phyloP scores from a whole-genome alignment of 148 eudicot species.

The Pharnaceum exiguum region DNA sequence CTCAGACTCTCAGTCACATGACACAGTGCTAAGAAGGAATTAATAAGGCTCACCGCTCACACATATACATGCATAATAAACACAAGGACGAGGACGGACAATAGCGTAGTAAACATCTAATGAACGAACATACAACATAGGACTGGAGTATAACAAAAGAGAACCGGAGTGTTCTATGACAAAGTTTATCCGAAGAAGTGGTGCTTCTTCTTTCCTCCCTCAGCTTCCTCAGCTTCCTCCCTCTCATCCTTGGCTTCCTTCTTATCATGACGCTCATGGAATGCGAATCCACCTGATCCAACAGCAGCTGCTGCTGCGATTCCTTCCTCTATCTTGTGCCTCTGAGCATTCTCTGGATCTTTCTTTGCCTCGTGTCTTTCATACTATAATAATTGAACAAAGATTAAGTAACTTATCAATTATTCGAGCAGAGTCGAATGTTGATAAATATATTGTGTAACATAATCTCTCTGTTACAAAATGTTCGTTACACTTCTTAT shows the following conservation, averaged over 20 bases:
- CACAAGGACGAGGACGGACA: too few relatives aligned
- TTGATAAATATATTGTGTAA: neutral
- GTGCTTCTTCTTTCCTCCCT: slow-evolving; percentile 27
- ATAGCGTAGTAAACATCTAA: too few relatives aligned
- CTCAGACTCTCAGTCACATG: too few relatives aligned
- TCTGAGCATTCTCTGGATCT: slow-evolving; percentile 34
- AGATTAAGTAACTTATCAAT: neutral
- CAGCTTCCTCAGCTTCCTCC: slow-evolving; percentile 19
- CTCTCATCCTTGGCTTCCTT: slow-evolving; percentile 30
- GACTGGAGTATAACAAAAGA: too few relatives aligned
- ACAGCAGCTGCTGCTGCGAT: slow-evolving; percentile 27
- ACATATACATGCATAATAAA: too few relatives aligned
- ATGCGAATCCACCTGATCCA: slow-evolving; percentile 33
- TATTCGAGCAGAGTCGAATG: neutral
- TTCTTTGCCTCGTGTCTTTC: slow-evolving; percentile 44
- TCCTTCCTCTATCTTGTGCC: slow-evolving; percentile 34
- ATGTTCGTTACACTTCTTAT: too few relatives aligned
- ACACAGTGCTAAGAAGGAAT: too few relatives aligned
- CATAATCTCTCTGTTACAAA: too few relatives aligned
- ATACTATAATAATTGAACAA: slow-evolving; percentile 11
- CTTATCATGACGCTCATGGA: slow-evolving; percentile 38
- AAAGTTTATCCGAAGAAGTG: too few relatives aligned
- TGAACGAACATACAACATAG: too few relatives aligned
- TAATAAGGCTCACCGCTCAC: too few relatives aligned
- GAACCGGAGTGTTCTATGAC: too few relatives aligned